Evolutionary conservation across 805 yeast species (phyloP).

Genomic region (Komagataella populi): DNA sequence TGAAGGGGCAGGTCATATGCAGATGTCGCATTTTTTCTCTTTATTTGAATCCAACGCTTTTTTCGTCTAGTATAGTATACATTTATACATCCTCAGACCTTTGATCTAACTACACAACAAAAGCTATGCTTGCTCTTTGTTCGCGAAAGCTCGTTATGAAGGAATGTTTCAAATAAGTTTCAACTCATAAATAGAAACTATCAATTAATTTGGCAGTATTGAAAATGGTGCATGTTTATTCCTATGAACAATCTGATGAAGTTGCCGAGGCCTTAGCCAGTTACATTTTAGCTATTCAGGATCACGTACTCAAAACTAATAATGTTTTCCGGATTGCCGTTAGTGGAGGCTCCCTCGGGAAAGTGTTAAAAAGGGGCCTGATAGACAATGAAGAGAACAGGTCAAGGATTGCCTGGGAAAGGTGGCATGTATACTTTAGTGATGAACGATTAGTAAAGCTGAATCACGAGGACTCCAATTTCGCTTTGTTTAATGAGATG

Average conservation of each 20-base stretch:
- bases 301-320: slow-evolving; percentile 33
- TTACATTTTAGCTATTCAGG: slow-evolving; percentile 47
- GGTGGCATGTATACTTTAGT: slow-evolving; percentile 76
- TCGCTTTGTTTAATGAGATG: slow-evolving; percentile 57
- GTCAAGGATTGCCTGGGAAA: slow-evolving; percentile 41
- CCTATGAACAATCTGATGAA: slow-evolving; percentile 38
- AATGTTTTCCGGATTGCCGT: slow-evolving; percentile 59
- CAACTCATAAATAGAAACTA: too few relatives aligned
- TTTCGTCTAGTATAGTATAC: too few relatives aligned
- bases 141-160: too few relatives aligned
- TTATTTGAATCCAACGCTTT: too few relatives aligned
- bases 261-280: slow-evolving; percentile 59
- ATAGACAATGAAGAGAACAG: slow-evolving; percentile 37
- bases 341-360: slow-evolving; percentile 85
- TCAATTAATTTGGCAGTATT: too few relatives aligned
- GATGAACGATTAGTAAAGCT: slow-evolving; percentile 87
- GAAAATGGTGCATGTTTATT: slow-evolving; percentile 18
- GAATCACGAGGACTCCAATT: slow-evolving; percentile 75
- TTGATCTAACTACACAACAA: too few relatives aligned
- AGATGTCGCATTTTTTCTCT: too few relatives aligned
- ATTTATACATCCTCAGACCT: too few relatives aligned
- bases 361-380: slow-evolving; percentile 54
- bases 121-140: too few relatives aligned
- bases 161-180: too few relatives aligned
- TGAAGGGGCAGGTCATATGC: too few relatives aligned